Evolutionary conservation across 257 asterid species (phyloP).

Genomic region (Anisodus acutangulus): DNA sequence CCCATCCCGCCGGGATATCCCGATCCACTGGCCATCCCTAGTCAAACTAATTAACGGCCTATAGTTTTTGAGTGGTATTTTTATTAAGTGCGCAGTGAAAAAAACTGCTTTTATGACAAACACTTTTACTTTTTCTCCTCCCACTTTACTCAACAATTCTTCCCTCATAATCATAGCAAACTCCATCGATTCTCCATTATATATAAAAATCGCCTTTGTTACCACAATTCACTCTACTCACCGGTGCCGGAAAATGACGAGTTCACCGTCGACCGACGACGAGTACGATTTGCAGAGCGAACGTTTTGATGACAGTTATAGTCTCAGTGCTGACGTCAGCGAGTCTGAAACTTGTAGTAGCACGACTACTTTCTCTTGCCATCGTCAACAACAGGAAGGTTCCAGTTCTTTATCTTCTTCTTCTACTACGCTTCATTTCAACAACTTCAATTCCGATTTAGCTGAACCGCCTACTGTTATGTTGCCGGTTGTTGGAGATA

Average conservation of each 20-base stretch:
- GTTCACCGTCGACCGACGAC: constrained; percentile 55
- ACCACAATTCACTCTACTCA: neutral
- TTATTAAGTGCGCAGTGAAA: neutral
- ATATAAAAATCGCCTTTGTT: neutral
- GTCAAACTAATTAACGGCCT: neutral
- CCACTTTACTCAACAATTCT: constrained; percentile 12
- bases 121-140: constrained; percentile 14
- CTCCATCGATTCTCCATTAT: constrained; percentile 7
- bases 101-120: constrained; percentile 26
- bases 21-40: no score
- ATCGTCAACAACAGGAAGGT: constrained; percentile 34
- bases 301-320: constrained; percentile 59
- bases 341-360: constrained; percentile 87
- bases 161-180: constrained; percentile 24
- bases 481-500: constrained; percentile 69
- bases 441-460: constrained; percentile 39
- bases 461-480: constrained; percentile 61
- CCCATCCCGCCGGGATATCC: no score
- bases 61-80: neutral
- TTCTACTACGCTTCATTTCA: constrained; percentile 42
- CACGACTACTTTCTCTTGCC: constrained; percentile 56
- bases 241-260: constrained; percentile 40
- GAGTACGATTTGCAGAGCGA: constrained; percentile 57
- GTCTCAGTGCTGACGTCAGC: constrained; percentile 88
- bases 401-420: constrained; percentile 38